These are phyloP conservation scores for Schizosaccharomyces octosporus DNA, from an alignment of 805 yeast genomes.

Conservation along the genomic window DNA sequence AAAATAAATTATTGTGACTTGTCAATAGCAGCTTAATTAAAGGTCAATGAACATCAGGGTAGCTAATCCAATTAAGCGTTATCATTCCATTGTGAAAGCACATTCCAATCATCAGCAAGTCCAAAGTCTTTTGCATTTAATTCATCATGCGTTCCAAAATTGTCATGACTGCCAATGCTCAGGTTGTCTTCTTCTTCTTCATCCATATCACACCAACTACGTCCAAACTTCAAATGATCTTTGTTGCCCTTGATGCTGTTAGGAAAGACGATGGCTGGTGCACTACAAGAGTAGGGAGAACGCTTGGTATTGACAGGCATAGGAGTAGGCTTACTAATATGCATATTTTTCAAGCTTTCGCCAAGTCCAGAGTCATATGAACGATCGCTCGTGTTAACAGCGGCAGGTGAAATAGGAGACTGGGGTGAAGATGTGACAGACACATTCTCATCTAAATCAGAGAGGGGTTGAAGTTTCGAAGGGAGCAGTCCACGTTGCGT, in stretches of 20 bases:
- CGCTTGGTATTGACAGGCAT: background rate
- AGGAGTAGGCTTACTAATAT: background rate
- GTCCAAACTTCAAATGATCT: slow-evolving; percentile 11
- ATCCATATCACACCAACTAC: slow-evolving; percentile 12
- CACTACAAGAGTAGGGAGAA: background rate
- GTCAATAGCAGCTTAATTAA: background rate
- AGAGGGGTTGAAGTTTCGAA: background rate
- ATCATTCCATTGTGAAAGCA: background rate
- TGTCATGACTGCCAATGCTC: background rate
- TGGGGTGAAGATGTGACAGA: background rate
- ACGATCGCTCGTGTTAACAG: background rate
- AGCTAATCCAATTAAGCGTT: background rate
- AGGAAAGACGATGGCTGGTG: slow-evolving; percentile 5
- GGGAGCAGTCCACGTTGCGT: background rate
- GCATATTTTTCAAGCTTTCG: background rate
- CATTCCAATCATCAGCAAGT: background rate
- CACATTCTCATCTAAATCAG: background rate
- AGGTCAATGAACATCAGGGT: background rate
- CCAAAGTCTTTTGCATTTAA: background rate
- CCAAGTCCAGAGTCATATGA: background rate
- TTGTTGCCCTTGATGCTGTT: slow-evolving; percentile 5
- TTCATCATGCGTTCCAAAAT: background rate
- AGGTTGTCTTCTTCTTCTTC: slow-evolving; percentile 10
- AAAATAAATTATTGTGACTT: too few relatives aligned
- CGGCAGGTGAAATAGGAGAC: background rate